These are phyloP conservation scores for Haematococcus sp. DNA, from an alignment of 139 green algal genomes.

Conservation along the genomic window DNA sequence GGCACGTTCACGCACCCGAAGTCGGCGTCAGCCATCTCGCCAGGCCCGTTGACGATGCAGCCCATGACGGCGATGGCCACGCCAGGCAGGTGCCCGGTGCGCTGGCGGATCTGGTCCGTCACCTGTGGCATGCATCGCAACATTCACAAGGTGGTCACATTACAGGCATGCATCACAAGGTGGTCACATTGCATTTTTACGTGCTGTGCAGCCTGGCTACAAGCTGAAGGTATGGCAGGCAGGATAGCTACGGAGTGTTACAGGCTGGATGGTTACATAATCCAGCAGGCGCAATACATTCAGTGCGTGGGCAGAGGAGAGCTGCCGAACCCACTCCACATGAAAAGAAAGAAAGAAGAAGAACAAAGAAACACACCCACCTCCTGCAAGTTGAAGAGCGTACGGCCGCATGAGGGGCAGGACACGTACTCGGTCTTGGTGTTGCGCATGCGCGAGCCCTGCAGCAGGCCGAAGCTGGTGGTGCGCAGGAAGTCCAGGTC, in stretches of 20 bases:
- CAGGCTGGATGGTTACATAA: no score
- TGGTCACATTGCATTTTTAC: no score
- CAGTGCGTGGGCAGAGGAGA: no score
- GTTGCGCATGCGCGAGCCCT: slow-evolving; percentile 97
- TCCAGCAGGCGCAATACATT: no score
- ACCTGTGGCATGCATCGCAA: slow-evolving; percentile 46
- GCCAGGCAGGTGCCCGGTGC: slow-evolving; percentile 93
- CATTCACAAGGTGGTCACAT: background rate
- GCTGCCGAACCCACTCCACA: no score
- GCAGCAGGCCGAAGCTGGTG: slow-evolving; percentile 94
- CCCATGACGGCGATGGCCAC: slow-evolving; percentile 99
- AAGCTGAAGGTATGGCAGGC: no score
- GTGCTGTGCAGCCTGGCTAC: no score
- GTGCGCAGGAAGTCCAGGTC: slow-evolving; percentile 87
- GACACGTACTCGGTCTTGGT: slow-evolving; percentile 99
- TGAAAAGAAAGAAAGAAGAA: no score
- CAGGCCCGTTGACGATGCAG: slow-evolving; percentile 98
- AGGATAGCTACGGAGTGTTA: no score
- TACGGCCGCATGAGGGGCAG: slow-evolving; percentile 96
- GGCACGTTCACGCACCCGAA: slow-evolving; percentile 60
- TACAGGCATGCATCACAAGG: no score
- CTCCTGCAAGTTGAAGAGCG: slow-evolving; percentile 98
- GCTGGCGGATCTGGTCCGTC: slow-evolving; percentile 89
- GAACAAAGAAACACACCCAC: slow-evolving; percentile 16
- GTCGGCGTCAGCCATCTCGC: slow-evolving; percentile 99